These are phyloP conservation scores for Eucalyptus sideroxylon DNA, from an alignment of 345 rosid species.

Conservation along the genomic window DNA sequence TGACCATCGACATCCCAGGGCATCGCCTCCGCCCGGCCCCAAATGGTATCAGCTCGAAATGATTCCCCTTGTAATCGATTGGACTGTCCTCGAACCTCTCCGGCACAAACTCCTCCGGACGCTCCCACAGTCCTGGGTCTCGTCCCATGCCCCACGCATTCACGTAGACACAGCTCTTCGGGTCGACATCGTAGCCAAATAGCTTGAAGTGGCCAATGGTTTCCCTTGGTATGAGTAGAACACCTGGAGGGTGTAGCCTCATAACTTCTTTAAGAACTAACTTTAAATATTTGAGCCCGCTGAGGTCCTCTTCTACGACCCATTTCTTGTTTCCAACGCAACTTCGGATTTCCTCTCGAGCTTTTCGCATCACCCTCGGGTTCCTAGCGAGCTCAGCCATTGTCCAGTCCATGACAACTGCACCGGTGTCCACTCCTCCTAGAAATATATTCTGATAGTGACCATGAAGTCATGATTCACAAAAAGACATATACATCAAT, in stretches of 20 bases:
- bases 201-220: background rate
- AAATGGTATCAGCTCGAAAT: background rate
- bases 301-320: background rate
- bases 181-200: background rate
- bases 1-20: background rate
- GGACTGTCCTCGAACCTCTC: background rate
- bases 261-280: background rate
- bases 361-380: conserved; percentile 25
- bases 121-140: background rate
- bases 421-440: conserved; percentile 14
- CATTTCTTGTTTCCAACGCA: background rate
- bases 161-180: background rate
- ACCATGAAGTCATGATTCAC: background rate
- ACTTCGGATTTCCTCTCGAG: background rate
- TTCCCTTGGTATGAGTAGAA: background rate
- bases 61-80: background rate
- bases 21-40: background rate
- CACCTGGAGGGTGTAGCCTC: background rate
- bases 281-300: background rate
- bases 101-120: background rate
- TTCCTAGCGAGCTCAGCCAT: conserved; percentile 31
- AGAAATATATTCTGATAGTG: conserved; percentile 16
- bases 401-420: conserved; percentile 20
- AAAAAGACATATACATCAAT: background rate
- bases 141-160: background rate